phyloP scores from a whole-genome alignment of 208 protist genomes.

The Naegleria lovaniensis region DNA sequence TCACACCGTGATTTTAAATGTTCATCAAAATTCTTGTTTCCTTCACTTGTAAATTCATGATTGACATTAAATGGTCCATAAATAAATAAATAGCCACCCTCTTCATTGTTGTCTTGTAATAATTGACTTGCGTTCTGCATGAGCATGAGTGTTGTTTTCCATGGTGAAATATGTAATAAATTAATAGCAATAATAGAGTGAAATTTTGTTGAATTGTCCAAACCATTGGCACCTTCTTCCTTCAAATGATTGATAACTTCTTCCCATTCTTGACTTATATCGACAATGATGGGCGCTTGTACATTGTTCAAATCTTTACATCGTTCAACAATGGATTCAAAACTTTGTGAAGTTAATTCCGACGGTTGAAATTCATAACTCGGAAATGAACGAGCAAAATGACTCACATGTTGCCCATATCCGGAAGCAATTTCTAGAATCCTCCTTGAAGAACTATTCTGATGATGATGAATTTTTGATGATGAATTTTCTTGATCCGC shows the following conservation, averaged over 20 bases:
- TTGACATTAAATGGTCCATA: constrained; percentile 25
- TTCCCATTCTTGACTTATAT: too few relatives aligned
- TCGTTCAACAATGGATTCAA: not conserved
- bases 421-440: constrained; percentile 7
- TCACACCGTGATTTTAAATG: not conserved
- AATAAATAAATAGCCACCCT: not conserved
- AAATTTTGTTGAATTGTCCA: too few relatives aligned
- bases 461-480: too few relatives aligned
- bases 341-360: not conserved
- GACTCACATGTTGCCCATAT: not conserved
- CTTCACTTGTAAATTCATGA: not conserved
- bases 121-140: not conserved
- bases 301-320: not conserved
- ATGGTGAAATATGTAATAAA: constrained; percentile 7
- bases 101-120: not conserved
- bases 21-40: not conserved
- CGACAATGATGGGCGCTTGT: not conserved
- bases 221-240: too few relatives aligned
- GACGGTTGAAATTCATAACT: not conserved
- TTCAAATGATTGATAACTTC: too few relatives aligned
- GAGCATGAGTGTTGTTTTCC: not conserved
- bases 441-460: not conserved
- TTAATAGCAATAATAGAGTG: not conserved
- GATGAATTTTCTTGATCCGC: too few relatives aligned
- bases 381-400: not conserved